Base-by-base conservation (phyloP, 2,329 filamentous ascomycete species). In the Fusarium tanahbumbuense region DNA sequence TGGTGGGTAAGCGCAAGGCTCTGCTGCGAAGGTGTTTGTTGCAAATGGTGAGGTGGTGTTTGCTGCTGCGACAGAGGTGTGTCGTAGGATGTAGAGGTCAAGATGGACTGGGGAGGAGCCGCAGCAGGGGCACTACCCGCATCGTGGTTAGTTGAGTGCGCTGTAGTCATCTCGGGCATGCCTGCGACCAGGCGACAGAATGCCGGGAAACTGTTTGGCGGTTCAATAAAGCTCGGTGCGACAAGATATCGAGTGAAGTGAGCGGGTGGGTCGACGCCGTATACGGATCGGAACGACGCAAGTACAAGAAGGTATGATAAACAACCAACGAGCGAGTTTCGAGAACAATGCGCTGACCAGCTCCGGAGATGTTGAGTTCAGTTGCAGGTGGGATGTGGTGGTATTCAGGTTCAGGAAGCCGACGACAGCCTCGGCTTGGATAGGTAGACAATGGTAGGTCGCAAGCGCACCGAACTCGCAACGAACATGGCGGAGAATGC, bases 21-120 rank as follows among this genome's bases (percentile, higher is more conserved):
- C 30, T 73, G 73, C 30, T 73, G 73, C n/a, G 73, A 69, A 40
- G 71, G 70, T 22, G 73, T 75, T 49, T 76, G 71, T 27, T 74
- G 77, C 46, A 73, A 68, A 10, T 75, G 74, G 40, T 72, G 76
- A 30, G 73, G 77, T 42, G 71, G 75, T 47, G 74, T 74, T 27
- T 74, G 70, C 32, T 70, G 74, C 23, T 77, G 72, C 53, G 75
- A 74, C 8, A 73, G 68, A 30, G 70, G 52, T 18, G 73, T 67
- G 25, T 75, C 73, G 54, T 74, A 75, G 11, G 73, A 60, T n/a
- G 57, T 62, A 40, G 73, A 74, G 60, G 53, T 65, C 25, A 74
- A 56, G 23, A 67, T 53, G 16, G 56, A 44, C 32, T 73, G 47
- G 8, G 72, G 63, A 57, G 72, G 64, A 47, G 63, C 71, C 32